These are phyloP conservation scores for Apiotrichum gamsii DNA, from an alignment of 1,284 basidiomycete genomes.

Conservation along the genomic window DNA sequence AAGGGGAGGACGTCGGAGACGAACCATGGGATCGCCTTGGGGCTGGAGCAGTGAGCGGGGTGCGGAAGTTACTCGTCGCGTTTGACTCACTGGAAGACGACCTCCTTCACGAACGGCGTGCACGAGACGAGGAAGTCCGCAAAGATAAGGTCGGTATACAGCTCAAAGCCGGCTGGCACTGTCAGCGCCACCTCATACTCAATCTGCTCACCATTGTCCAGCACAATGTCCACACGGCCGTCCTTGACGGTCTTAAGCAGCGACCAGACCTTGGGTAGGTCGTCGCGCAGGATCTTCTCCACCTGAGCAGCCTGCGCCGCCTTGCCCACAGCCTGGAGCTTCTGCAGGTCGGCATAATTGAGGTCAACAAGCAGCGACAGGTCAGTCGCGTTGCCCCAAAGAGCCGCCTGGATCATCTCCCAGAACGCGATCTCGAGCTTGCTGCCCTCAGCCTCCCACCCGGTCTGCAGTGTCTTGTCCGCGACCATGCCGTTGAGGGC, in stretches of 20 bases:
- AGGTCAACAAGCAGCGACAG: conserved; percentile 47
- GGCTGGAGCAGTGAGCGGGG: conserved; percentile 50
- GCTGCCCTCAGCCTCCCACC: conserved; percentile 30
- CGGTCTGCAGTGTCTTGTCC: conserved; percentile 28
- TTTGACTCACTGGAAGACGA: conserved; percentile 80
- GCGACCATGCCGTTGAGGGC: conserved; percentile 34
- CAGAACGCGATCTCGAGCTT: conserved; percentile 44
- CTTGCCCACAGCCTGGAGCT: conserved; percentile 72
- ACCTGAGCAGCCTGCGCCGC: conserved; percentile 67
- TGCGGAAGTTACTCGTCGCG: not conserved
- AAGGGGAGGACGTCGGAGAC: conserved; percentile 81
- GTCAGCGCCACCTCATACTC: not conserved
- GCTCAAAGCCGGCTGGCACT: conserved; percentile 78
- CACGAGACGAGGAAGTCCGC: conserved; percentile 88
- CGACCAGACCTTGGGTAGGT: conserved; percentile 70
- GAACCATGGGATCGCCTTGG: conserved; percentile 80
- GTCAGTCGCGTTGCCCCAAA: conserved; percentile 49
- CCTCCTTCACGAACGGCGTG: conserved; percentile 70
- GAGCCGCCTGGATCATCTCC: conserved; percentile 48
- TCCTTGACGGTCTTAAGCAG: conserved; percentile 57
- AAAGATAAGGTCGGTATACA: conserved; percentile 89
- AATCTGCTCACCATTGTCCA: conserved; percentile 71
- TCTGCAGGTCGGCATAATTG: conserved; percentile 64
- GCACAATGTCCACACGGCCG: conserved; percentile 73
- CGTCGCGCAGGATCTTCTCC: conserved; percentile 76